Evolutionary conservation across 176 grass and related monocot genomes (phyloP).

Genomic region (Sorghum bicolor): DNA sequence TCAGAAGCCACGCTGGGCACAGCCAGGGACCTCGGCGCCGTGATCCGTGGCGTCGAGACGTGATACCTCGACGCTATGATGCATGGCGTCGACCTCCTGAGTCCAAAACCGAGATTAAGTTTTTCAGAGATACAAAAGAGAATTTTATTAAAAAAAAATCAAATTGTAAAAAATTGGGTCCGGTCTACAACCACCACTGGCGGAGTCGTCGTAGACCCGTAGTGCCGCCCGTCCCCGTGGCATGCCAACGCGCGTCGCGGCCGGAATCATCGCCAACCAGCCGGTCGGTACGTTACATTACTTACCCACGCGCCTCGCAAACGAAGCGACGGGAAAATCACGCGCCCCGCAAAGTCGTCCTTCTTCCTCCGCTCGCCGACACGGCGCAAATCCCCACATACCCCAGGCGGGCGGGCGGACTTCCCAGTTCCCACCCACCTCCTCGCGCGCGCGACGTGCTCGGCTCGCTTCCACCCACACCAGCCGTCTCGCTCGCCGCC

Average conservation of each 20-base stretch:
- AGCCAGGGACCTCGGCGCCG: too few relatives aligned
- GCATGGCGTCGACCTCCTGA: too few relatives aligned
- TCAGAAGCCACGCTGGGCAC: too few relatives aligned
- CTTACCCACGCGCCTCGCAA: not conserved
- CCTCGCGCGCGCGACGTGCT: not conserved
- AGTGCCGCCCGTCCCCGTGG: not conserved
- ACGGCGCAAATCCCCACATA: constrained; percentile 20
- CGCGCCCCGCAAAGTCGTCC: not conserved
- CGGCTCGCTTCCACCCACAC: not conserved
- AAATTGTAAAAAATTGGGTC: too few relatives aligned
- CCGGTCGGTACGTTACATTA: constrained; percentile 30
- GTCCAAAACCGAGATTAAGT: too few relatives aligned
- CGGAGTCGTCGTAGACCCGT: not conserved
- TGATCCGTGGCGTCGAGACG: too few relatives aligned
- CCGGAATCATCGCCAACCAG: constrained; percentile 22
- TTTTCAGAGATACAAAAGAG: too few relatives aligned
- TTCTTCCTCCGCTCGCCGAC: constrained; percentile 35
- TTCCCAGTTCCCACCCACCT: not conserved
- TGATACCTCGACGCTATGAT: too few relatives aligned
- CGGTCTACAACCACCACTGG: not conserved
- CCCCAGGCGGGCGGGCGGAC: not conserved
- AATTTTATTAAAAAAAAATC: too few relatives aligned
- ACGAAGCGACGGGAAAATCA: not conserved
- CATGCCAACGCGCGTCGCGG: constrained; percentile 2
- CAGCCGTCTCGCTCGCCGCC: not conserved